These are phyloP conservation scores for Pisolithus sp. DNA, from an alignment of 768 basidiomycete species.

Conservation along the genomic window DNA sequence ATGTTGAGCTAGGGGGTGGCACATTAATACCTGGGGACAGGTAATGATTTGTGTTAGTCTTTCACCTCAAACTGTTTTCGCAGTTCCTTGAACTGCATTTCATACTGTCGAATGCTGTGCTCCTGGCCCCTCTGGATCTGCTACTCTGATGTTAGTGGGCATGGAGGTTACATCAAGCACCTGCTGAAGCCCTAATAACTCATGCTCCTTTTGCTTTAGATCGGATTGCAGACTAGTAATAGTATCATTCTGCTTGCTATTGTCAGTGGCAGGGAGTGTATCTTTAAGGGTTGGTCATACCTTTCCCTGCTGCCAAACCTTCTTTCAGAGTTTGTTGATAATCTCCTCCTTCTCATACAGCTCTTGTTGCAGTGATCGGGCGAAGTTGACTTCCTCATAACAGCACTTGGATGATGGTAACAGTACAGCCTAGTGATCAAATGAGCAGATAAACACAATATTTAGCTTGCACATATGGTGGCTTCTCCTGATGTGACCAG, in stretches of 20 bases:
- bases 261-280: neutral
- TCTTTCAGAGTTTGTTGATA: neutral
- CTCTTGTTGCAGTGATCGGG: neutral
- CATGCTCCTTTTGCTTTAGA: too few species aligned
- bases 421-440: neutral
- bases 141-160: too few species aligned
- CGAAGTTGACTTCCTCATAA: slow-evolving; percentile 1
- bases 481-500: too few species aligned
- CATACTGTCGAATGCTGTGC: neutral
- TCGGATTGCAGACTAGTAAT: neutral
- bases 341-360: neutral
- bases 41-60: neutral
- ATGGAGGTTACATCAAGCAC: too few species aligned
- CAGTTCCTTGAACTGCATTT: neutral
- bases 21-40: neutral
- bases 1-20: neutral
- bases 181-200: too few species aligned
- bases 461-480: too few species aligned
- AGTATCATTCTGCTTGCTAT: neutral
- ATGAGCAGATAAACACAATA: too few species aligned
- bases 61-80: neutral
- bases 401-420: neutral
- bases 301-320: neutral
- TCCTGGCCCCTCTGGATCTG: neutral
- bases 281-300: neutral